phyloP scores from a whole-genome alignment of 257 asterid species.

The Solanum raphanifolium region DNA sequence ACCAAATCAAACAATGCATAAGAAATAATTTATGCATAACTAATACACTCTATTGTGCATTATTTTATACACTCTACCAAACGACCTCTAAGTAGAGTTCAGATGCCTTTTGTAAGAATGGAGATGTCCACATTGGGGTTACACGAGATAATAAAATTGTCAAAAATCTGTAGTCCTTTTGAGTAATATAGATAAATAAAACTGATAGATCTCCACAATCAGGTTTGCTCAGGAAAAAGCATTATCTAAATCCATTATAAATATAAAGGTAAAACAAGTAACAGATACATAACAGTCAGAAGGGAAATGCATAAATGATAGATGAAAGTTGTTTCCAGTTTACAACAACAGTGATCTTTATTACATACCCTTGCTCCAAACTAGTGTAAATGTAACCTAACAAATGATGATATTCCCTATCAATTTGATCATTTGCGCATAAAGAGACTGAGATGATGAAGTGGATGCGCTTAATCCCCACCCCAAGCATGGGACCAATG shows the following conservation, averaged over 20 bases:
- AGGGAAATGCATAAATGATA: not conserved
- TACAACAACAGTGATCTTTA: not conserved
- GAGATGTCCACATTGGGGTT: too few species aligned
- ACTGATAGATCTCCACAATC: not conserved
- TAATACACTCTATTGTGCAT: too few species aligned
- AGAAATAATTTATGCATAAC: too few species aligned
- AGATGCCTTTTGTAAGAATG: not conserved
- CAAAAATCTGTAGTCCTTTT: not conserved
- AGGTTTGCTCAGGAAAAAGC: not conserved
- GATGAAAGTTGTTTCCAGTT: not conserved
- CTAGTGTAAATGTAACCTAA: not conserved
- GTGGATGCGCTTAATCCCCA: not conserved
- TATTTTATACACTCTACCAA: too few species aligned
- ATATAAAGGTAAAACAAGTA: not conserved
- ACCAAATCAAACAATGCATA: too few species aligned
- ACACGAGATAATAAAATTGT: not conserved
- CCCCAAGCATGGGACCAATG: not conserved
- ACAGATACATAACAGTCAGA: not conserved
- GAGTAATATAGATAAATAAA: not conserved
- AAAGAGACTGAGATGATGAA: not conserved
- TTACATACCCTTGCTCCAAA: not conserved
- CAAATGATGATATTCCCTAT: not conserved
- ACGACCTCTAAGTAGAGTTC: not conserved
- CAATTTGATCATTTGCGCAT: not conserved
- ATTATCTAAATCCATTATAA: not conserved